phyloP scores from a whole-genome alignment of 2,329 filamentous ascomycete species.

The Neofusicoccum umdonicola region DNA sequence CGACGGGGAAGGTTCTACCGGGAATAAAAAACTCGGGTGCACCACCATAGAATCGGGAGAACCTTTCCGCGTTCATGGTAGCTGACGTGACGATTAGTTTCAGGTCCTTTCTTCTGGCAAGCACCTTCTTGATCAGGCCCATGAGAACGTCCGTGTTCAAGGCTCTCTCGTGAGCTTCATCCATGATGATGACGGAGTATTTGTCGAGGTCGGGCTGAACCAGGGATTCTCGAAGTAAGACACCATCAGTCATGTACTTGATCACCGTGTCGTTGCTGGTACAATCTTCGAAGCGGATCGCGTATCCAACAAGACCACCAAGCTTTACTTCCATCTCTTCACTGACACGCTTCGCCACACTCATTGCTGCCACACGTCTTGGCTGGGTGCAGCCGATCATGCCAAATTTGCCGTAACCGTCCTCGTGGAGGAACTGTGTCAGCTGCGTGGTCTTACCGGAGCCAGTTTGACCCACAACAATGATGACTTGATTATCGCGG shows the following conservation, averaged over 20 bases:
- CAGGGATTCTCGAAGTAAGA: constrained; percentile 86
- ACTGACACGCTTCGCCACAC: constrained; percentile 94
- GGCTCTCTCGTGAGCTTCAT: constrained; percentile 95
- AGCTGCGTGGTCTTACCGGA: constrained; percentile 97
- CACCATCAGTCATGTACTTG: constrained; percentile 99
- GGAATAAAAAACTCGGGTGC: constrained; percentile 97
- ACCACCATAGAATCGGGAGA: constrained; percentile 92
- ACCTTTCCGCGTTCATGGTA: constrained; percentile 96
- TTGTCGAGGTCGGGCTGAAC: constrained; percentile 90
- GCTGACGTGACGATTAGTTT: constrained; percentile 98
- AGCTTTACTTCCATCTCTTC: constrained; percentile 97
- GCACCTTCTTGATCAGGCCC: constrained; percentile 95
- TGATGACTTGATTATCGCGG: constrained; percentile 92
- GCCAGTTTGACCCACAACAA: constrained; percentile 95
- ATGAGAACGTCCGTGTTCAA: constrained; percentile 96
- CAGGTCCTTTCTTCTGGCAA: constrained; percentile 82
- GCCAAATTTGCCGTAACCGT: constrained; percentile 82
- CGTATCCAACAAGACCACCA: constrained; percentile 86
- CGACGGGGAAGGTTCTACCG: constrained; percentile 92
- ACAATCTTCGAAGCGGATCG: constrained; percentile 97
- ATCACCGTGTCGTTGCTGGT: constrained; percentile 93
- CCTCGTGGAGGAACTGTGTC: constrained; percentile 93
- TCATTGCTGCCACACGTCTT: constrained; percentile 96
- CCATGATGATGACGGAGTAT: constrained; percentile 99
- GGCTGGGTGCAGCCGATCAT: constrained; percentile 97